A percentile compares a stretch with the other conserved stretches of the same genome.
phyloP scores from a whole-genome alignment of 768 basidiomycete species.

The Psilocybe azurescens region DNA sequence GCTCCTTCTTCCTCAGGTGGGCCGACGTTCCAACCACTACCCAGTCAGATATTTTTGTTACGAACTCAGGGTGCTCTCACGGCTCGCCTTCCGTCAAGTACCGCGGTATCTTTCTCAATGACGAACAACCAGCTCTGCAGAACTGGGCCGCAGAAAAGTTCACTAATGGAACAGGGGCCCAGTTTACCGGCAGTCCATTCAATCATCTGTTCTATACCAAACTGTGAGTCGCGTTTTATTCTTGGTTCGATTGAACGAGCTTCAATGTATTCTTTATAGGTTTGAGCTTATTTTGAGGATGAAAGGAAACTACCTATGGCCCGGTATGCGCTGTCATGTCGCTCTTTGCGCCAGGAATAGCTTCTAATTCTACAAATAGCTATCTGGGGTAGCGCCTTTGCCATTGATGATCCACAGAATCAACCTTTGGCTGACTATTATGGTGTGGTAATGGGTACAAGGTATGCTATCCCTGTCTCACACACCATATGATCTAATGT shows the following conservation, averaged over 20 bases:
- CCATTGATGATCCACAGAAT: conserved; percentile 63
- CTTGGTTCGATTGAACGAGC: not conserved
- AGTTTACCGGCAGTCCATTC: conserved; percentile 59
- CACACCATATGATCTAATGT: not conserved
- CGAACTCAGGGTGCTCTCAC: conserved; percentile 53
- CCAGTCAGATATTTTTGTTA: conserved; percentile 53
- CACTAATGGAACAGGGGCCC: conserved; percentile 62
- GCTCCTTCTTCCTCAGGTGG: conserved; percentile 56
- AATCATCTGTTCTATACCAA: conserved; percentile 65
- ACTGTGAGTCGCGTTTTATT: conserved; percentile 38
- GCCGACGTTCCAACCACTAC: conserved; percentile 72
- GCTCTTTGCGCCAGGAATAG: not conserved
- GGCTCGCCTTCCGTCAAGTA: conserved; percentile 73
- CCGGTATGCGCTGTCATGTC: conserved; percentile 43
- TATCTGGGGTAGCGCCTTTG: conserved; percentile 57
- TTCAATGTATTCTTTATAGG: conserved; percentile 32
- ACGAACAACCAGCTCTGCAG: conserved; percentile 74
- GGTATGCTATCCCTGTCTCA: conserved; percentile 32
- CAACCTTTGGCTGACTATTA: conserved; percentile 66
- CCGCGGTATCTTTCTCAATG: conserved; percentile 76
- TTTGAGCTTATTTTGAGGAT: conserved; percentile 71
- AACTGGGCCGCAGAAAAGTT: conserved; percentile 77
- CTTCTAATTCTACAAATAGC: conserved; percentile 28
- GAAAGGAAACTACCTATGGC: conserved; percentile 77
- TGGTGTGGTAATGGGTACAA: conserved; percentile 77